Percentiles rank a stretch among this genome's conserved stretches.
These are phyloP conservation scores for Rhizopogon roseolus DNA, from an alignment of 768 basidiomycete genomes.

Conservation along the genomic window DNA sequence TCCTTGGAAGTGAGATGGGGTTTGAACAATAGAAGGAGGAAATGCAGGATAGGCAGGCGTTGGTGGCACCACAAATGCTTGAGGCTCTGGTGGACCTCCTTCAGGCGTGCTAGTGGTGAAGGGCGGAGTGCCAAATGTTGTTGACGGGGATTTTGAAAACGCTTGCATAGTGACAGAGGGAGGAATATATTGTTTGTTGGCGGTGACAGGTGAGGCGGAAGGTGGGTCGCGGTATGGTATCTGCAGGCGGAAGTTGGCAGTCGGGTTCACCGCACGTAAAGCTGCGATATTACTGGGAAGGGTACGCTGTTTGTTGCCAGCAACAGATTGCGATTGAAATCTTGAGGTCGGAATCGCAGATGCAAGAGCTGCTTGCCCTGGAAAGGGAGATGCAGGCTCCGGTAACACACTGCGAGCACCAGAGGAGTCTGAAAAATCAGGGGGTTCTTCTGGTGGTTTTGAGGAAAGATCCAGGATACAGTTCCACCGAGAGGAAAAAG, in stretches of 20 bases:
- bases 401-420: constrained; percentile 45
- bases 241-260: constrained; percentile 17
- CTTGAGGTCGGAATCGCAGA: constrained; percentile 14
- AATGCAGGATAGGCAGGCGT: constrained; percentile 77
- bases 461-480: constrained; percentile 77
- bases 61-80: constrained; percentile 32
- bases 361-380: constrained; percentile 29
- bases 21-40: constrained; percentile 42
- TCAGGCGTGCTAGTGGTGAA: constrained; percentile 14
- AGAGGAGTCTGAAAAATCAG: constrained; percentile 10
- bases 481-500: constrained; percentile 87
- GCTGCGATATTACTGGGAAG: constrained; percentile 32
- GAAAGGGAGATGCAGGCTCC: constrained; percentile 80
- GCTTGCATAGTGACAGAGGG: constrained; percentile 32
- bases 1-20: constrained; percentile 51
- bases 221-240: constrained; percentile 22
- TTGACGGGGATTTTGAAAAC: constrained; percentile 21
- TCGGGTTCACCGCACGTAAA: constrained; percentile 22
- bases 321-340: constrained; percentile 33
- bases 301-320: constrained; percentile 58
- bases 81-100: constrained; percentile 13
- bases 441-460: constrained; percentile 18
- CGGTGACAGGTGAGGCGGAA: constrained; percentile 6
- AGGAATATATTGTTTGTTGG: constrained; percentile 21
- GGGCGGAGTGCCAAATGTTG: constrained; percentile 30